Conservation (phyloP, 306 rosid species). For the Rosa rugosa region DNA sequence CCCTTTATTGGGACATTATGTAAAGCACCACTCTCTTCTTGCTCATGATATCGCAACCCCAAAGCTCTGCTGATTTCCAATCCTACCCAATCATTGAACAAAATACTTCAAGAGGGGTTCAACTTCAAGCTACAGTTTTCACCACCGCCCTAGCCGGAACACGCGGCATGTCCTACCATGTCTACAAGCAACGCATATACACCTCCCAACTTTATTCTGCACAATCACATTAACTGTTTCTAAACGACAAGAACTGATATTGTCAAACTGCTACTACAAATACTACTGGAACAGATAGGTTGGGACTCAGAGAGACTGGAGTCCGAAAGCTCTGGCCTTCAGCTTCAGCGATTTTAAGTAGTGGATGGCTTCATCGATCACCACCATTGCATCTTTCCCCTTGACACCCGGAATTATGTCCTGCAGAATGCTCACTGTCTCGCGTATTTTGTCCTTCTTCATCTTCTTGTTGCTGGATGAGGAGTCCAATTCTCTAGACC, state of each 20-base stretch:
- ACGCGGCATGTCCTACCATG: background rate
- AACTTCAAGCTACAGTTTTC: background rate
- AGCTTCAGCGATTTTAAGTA: slow-evolving; percentile 68
- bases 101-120: slow-evolving; percentile 18
- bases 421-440: slow-evolving; percentile 66
- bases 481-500: slow-evolving; percentile 38
- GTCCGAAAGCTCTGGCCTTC: slow-evolving; percentile 61
- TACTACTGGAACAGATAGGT: slow-evolving; percentile 8
- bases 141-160: slow-evolving; percentile 14
- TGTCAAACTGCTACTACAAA: slow-evolving; percentile 12
- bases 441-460: slow-evolving; percentile 70
- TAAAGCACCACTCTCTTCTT: slow-evolving; percentile 2
- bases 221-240: slow-evolving; percentile 19
- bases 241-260: slow-evolving; percentile 21
- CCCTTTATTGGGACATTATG: slow-evolving; percentile 43
- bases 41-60: slow-evolving; percentile 18
- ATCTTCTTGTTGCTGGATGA: slow-evolving; percentile 47
- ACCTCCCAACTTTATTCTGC: slow-evolving; percentile 38
- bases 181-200: slow-evolving; percentile 9
- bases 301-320: slow-evolving; percentile 41
- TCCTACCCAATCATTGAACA: slow-evolving; percentile 34
- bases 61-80: slow-evolving; percentile 26
- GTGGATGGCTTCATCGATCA: slow-evolving; percentile 82
- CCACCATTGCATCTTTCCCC: slow-evolving; percentile 67
- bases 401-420: slow-evolving; percentile 72